Evolutionary conservation across 108 stramenopile species (phyloP), one percentile per base, ranked within the genome.

Genomic region (Skeletonema grethae): DNA sequence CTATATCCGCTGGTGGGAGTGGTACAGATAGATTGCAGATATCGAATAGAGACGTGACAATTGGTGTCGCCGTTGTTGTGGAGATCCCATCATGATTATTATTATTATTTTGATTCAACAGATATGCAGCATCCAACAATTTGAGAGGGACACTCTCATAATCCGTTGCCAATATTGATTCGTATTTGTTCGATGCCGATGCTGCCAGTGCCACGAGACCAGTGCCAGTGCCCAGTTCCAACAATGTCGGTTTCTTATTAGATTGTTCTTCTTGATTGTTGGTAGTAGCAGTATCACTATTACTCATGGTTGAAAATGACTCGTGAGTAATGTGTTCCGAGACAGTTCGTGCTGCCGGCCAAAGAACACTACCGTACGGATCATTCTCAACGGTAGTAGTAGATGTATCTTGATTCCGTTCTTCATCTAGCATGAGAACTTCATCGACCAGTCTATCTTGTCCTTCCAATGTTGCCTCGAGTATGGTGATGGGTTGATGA

Each of bases 181-280:
- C 75, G 8, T 70, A 73, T 50, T 84, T 84, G 9, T 73, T 82
- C 67, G 77, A 66, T 7, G 83, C 75, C 1, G 74, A 43, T 43
- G 41, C 72, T 20, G 86, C 69, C 36, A 89, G 57, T 16, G 88
- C 79, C 20, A 85, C 82, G 43, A 89, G 57, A 18, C 88, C 88
- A 7, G 88, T 89, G 5, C 88, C 88, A 7, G 86, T 73, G 20
- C 88, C 88, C 34, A 89, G 15, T 73, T 89, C 88, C 45, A 87
- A 45, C 41, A 89, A 46, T 0, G 69, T 70, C 12, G 71, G n/a
- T n/a, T n/a, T n/a, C n/a, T n/a, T n/a, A n/a, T n/a, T n/a, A n/a
- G n/a, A n/a, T n/a, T n/a, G n/a, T n/a, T n/a, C n/a, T n/a, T n/a
- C n/a, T n/a, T n/a, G n/a, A n/a, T n/a, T n/a, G n/a, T n/a, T n/a